Evolutionary conservation across 2,329 filamentous ascomycete species (phyloP).

Genomic region (Xylariaceae sp.): DNA sequence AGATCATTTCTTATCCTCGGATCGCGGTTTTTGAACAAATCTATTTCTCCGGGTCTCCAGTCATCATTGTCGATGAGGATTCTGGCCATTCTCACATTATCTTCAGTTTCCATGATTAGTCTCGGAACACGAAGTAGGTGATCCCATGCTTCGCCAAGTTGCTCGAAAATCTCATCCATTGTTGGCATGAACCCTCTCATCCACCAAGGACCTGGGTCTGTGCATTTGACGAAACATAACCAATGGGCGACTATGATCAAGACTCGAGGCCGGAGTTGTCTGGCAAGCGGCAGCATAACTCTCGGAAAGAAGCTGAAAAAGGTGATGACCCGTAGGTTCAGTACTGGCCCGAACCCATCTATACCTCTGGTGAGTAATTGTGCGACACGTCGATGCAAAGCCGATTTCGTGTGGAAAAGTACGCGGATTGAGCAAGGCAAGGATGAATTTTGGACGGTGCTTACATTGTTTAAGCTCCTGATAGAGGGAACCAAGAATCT

Average conservation of each 20-base stretch:
- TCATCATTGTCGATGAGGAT: conserved; percentile 42
- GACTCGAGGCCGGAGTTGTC: conserved; percentile 40
- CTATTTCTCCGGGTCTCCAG: conserved; percentile 35
- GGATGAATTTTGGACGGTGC: not conserved
- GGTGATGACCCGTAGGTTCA: conserved; percentile 48
- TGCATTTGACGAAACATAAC: conserved; percentile 46
- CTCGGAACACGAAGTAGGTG: conserved; percentile 40
- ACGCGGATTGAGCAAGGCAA: no score
- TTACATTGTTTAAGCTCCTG: conserved; percentile 36
- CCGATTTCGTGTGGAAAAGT: no score
- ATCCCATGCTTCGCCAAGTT: conserved; percentile 39
- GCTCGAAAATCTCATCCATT: conserved; percentile 40
- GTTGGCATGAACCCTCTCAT: conserved; percentile 43
- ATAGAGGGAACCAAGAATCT: conserved; percentile 50
- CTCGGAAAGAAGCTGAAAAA: conserved; percentile 49
- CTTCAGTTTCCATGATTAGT: conserved; percentile 32
- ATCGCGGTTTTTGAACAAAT: conserved; percentile 22
- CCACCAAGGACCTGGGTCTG: conserved; percentile 45
- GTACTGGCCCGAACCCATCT: conserved; percentile 39
- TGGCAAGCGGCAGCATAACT: conserved; percentile 41
- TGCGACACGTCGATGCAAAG: not conserved
- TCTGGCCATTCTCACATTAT: conserved; percentile 35
- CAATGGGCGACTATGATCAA: conserved; percentile 52
- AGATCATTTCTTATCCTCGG: conserved; percentile 19
- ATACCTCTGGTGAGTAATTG: not conserved